Evolutionary conservation across 2,329 filamentous ascomycete genomes (phyloP), one percentile per base, ranked within the genome.

Genomic region (Didymella glomerata): DNA sequence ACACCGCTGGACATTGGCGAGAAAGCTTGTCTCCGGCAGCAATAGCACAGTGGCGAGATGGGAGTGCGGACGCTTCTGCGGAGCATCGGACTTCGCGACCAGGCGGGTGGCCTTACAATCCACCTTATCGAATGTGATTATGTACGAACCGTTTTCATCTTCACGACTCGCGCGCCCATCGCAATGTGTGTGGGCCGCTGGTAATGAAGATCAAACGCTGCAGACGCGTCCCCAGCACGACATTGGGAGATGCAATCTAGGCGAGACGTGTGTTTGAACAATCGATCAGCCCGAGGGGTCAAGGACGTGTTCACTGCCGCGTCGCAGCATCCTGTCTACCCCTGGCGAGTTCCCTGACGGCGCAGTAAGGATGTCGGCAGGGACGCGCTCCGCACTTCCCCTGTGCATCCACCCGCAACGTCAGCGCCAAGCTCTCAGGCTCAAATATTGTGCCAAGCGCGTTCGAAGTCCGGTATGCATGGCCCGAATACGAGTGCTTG

Each of bases 201-300:
- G 56, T 25, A 59, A 59, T 59, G 56, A 59, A 50, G 40, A 59
- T 54, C 50, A 59, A 50, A 54, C 56, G 18, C 14, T 10, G 50
- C 41, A 50, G 44, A 59, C 50, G 56, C 50, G 56, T 59, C 50
- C n/a, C 41, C 25, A 41, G 42, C 11, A 20, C 16, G 34, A 28
- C 14, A 47, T 50, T 7, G n/a, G 16, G 28, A 20, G 13, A 36
- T 7, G 22, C 50, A 49, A 46, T 54, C 38, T 54, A 59, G 40
- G 46, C 56, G 46, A 59, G 54, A 59, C 56, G 40, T 18, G 18
- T 47, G 56, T 54, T 36, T 54, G 56, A 24, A 41, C 45, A 32
- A 28, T 50, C 50, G 49, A 46, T 50, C 30, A 18, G 28, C 45
- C 24, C 34, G 45, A 22, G 40, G 30, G 11, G 40, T 22, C 40